Evolutionary conservation across 1,139 yeast species (phyloP), one percentile per base, ranked within the genome.

Genomic region (Blastobotrys indianensis): DNA sequence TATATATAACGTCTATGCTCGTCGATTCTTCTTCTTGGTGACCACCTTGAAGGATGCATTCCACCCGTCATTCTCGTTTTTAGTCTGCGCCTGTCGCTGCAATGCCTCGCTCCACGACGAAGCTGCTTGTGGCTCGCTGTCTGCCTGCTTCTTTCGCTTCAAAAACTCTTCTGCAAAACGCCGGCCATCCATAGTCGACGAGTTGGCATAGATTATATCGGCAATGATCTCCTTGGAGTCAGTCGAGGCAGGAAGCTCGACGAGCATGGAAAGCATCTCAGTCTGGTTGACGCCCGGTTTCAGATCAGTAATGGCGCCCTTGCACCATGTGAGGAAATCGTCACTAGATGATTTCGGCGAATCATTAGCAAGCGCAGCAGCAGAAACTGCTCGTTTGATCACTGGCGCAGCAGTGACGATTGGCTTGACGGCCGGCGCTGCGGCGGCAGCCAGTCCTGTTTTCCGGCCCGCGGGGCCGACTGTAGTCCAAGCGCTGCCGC

Each of bases 151-250:
- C 60, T 94, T 82, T 62, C 85, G 80, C 67, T 83, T 85, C 63
- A 84, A 71, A 63, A 92, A 92, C 61, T 92, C 98, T 49, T 77
- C 79, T 1, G 97, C 95, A 70, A 90, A 92, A 53, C 95, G 76
- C 62, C 96, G 80, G 17, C 97, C 98, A 63, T 92, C 97, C 86
- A 92, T 82, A 2, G 94, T 84, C 2, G 94, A 78, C 28, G 96
- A 85, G 54, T 92, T 85, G 42, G 94, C 80, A 67, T 88, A 90
- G 51, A 92, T 81, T 11, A 97, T 86, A 63, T 92, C 98, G 2
- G 95, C 82, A 61, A 92, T 88, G 61, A 92, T 85, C 62, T 83
- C 95, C 41, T 76, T 73, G 1, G 95, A 80, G 56, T 88, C 96
- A 5, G 73, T 57, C 40, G 79, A 78, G 35, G 78, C 68, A 33